These are phyloP conservation scores for Backusella sp. DNA, from an alignment of 192 early-diverging fungal species.

Conservation along the genomic window DNA sequence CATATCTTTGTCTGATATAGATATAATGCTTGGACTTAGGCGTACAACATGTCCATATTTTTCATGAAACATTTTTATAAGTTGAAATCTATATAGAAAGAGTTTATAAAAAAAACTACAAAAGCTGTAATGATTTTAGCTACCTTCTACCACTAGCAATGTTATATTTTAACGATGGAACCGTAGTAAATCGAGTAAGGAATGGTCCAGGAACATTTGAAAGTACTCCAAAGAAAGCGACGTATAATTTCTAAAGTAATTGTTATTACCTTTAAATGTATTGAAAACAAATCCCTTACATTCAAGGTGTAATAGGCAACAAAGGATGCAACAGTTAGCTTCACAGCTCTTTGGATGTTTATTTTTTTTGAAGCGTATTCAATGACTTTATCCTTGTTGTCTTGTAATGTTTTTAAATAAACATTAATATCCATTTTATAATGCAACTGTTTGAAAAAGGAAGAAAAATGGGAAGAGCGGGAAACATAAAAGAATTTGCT, in stretches of 20 bases:
- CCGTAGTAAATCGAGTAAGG: conserved; percentile 11
- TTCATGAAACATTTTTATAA: conserved; percentile 22
- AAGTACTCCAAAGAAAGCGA: conserved; percentile 23
- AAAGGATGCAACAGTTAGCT: conserved; percentile 2
- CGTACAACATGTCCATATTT: conserved; percentile 44
- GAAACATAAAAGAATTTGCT: not conserved
- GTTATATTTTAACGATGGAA: conserved; percentile 10
- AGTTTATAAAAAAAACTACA: not conserved
- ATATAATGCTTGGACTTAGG: conserved; percentile 31
- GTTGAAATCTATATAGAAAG: conserved; percentile 6
- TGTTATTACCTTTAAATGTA: not conserved
- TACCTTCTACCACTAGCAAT: conserved; percentile 9
- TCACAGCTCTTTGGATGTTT: not conserved
- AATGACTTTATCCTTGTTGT: not conserved
- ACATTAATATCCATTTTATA: not conserved
- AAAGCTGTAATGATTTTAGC: not conserved
- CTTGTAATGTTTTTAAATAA: not conserved
- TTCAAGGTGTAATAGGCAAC: not conserved
- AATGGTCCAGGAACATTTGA: conserved; percentile 28
- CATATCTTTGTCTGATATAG: conserved; percentile 42
- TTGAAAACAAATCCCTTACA: not conserved
- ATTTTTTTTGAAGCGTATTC: not conserved
- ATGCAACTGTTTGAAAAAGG: not conserved
- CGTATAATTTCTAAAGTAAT: conserved; percentile 22
- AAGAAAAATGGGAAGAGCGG: not conserved